These are phyloP conservation scores for Zasmidium cellare DNA, from an alignment of 2,329 filamentous ascomycete species.

Conservation along the genomic window DNA sequence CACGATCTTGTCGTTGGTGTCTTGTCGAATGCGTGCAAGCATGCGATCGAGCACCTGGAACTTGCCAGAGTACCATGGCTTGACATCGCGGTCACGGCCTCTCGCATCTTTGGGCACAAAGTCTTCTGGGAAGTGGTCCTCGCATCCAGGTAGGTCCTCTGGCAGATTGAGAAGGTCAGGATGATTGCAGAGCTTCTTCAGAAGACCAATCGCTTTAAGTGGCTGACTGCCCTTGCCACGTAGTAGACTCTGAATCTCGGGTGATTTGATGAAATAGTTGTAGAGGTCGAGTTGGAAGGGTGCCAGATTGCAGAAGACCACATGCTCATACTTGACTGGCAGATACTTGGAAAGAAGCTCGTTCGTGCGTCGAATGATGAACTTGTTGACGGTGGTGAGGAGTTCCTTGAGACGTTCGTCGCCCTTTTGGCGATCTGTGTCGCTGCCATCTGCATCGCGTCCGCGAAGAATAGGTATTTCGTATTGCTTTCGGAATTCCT, in stretches of 20 bases:
- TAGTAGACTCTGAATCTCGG: slow-evolving; percentile 87
- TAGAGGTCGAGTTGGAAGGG: slow-evolving; percentile 92
- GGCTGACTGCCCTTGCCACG: slow-evolving; percentile 67
- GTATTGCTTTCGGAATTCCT: slow-evolving; percentile 90
- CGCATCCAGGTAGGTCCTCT: slow-evolving; percentile 82
- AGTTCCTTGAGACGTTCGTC: slow-evolving; percentile 82
- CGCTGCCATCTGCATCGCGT: slow-evolving; percentile 84
- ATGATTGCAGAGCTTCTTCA: slow-evolving; percentile 99
- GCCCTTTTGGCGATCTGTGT: slow-evolving; percentile 77
- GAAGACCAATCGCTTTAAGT: slow-evolving; percentile 89
- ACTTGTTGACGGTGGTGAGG: slow-evolving; percentile 87
- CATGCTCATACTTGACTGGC: slow-evolving; percentile 97
- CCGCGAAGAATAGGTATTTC: slow-evolving; percentile 90
- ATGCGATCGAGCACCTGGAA: slow-evolving; percentile 95
- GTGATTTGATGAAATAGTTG: slow-evolving; percentile 95
- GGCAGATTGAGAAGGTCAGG: slow-evolving; percentile 85
- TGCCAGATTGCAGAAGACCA: slow-evolving; percentile 94
- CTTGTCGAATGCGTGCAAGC: slow-evolving; percentile 90
- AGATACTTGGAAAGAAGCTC: slow-evolving; percentile 97
- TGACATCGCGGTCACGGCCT: slow-evolving; percentile 87
- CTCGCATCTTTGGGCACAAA: slow-evolving; percentile 85
- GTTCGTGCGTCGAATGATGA: slow-evolving; percentile 96
- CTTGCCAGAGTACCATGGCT: slow-evolving; percentile 95
- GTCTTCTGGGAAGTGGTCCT: slow-evolving; percentile 77
- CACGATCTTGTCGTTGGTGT: slow-evolving; percentile 99